Percentiles rank a stretch among this genome's conserved stretches.
Conservation (phyloP, 176 grass and related monocot genomes). For the Tuctoria greenei region DNA sequence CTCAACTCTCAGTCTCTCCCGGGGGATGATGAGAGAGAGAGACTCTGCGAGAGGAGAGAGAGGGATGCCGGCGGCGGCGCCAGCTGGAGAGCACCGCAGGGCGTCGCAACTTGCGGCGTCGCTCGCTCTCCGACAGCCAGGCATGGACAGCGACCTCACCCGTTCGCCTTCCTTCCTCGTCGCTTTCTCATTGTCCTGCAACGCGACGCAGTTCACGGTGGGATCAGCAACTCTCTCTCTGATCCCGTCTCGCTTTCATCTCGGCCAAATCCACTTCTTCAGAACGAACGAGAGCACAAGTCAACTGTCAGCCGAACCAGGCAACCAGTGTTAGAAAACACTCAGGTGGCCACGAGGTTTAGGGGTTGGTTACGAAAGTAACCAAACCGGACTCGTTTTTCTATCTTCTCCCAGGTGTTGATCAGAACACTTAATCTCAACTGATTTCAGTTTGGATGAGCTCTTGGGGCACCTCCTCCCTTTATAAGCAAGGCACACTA, state of each 20-base stretch:
- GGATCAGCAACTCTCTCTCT: neutral
- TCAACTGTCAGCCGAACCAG: no score
- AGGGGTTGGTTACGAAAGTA: no score
- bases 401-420: no score
- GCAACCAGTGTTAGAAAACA: no score
- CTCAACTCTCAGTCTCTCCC: neutral
- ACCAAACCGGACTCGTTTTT: no score
- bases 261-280: neutral
- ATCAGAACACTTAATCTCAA: no score
- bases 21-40: neutral
- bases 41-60: neutral
- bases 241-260: neutral
- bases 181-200: neutral
- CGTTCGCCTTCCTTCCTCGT: neutral
- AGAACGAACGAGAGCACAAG: neutral
- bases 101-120: conserved; percentile 30
- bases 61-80: neutral
- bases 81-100: conserved; percentile 43
- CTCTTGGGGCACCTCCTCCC: no score
- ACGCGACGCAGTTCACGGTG: no score
- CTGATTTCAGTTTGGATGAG: no score
- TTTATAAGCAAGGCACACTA: no score
- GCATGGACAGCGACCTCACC: conserved; percentile 15
- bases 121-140: conserved; percentile 47
- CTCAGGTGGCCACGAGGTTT: no score